Evolutionary conservation across 1,284 basidiomycete genomes (phyloP).

Genomic region (Erythrobasidium hasegawianum): DNA sequence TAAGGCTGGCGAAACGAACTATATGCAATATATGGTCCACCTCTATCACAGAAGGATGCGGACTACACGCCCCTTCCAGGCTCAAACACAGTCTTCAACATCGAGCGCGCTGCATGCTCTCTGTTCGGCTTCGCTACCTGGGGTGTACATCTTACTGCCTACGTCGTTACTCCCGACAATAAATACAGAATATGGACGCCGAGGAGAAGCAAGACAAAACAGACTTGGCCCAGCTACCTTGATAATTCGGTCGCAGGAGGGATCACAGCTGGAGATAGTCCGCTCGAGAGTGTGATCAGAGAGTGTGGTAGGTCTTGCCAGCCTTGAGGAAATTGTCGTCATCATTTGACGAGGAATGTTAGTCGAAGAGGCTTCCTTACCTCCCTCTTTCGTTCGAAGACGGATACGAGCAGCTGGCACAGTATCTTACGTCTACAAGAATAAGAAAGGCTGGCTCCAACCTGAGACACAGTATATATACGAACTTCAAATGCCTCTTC

Average conservation of each 20-base stretch:
- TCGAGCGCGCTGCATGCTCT: constrained; percentile 83
- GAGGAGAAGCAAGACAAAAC: constrained; percentile 75
- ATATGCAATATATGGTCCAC: constrained; percentile 74
- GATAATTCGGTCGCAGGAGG: constrained; percentile 66
- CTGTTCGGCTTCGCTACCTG: constrained; percentile 88
- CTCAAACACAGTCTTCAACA: constrained; percentile 70
- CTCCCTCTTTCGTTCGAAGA: constrained; percentile 35
- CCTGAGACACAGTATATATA: constrained; percentile 71
- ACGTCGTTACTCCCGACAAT: constrained; percentile 41
- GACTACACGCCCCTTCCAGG: constrained; percentile 39
- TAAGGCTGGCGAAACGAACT: constrained; percentile 78
- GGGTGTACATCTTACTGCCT: constrained; percentile 70
- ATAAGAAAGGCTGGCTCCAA: constrained; percentile 69
- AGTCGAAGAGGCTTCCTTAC: constrained; percentile 53
- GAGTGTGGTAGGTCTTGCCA: constrained; percentile 66
- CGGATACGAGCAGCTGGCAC: constrained; percentile 36
- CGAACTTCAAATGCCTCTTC: constrained; percentile 65
- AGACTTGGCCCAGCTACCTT: constrained; percentile 55
- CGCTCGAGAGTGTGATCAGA: constrained; percentile 76
- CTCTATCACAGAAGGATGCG: constrained; percentile 46
- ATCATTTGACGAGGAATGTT: constrained; percentile 59
- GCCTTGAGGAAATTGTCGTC: constrained; percentile 55
- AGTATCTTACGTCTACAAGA: constrained; percentile 58
- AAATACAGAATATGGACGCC: constrained; percentile 73
- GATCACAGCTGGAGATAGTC: constrained; percentile 62